Evolutionary conservation across 176 grass and related monocot genomes (phyloP).

Genomic region (Hsuehochloa calcarea): DNA sequence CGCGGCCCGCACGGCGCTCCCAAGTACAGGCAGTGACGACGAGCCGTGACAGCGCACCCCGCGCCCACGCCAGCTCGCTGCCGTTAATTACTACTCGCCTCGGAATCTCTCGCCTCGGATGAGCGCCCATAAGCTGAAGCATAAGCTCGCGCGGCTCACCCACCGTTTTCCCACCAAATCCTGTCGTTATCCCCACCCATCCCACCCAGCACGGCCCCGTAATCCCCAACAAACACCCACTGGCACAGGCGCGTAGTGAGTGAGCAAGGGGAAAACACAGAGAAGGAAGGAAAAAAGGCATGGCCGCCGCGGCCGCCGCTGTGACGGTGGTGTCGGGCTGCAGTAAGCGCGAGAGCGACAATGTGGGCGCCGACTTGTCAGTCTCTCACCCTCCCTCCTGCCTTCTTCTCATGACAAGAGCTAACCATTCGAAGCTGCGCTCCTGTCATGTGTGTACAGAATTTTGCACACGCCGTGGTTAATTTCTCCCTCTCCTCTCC

Average conservation of each 20-base stretch:
- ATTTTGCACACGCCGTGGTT: background rate
- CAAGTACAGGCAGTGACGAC: background rate
- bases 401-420: background rate
- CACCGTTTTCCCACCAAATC: constrained; percentile 38
- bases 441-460: background rate
- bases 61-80: background rate
- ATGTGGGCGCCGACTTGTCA: constrained; percentile 8
- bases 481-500: background rate
- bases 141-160: background rate
- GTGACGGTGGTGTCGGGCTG: constrained; percentile 23
- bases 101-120: background rate
- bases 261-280: background rate
- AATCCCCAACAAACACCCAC: constrained; percentile 11
- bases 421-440: background rate
- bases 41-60: background rate
- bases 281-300: background rate
- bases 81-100: background rate
- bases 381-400: background rate
- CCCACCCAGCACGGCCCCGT: constrained; percentile 16
- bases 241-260: background rate
- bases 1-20: background rate
- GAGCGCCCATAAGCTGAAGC: background rate
- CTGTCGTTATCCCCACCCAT: constrained; percentile 30
- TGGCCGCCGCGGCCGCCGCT: constrained; percentile 31
- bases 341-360: constrained; percentile 36